These are phyloP conservation scores for Boletus huronensis DNA, from an alignment of 768 basidiomycete genomes.

Conservation along the genomic window DNA sequence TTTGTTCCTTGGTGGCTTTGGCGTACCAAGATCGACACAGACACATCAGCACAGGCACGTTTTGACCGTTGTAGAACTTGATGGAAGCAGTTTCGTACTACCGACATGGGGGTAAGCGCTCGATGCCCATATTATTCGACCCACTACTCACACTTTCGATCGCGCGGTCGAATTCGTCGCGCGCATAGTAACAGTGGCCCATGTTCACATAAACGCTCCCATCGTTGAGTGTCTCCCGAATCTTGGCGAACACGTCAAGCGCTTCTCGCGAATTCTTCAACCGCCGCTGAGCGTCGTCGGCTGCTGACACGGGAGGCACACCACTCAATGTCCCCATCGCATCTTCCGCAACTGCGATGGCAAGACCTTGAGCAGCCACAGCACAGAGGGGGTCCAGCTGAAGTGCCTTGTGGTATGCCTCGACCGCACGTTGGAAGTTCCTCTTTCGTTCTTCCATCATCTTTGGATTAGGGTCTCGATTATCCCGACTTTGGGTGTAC, in stretches of 20 bases:
- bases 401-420: constrained; percentile 91
- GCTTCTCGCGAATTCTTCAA: constrained; percentile 81
- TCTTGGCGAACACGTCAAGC: constrained; percentile 83
- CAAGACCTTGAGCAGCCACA: constrained; percentile 92
- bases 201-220: constrained; percentile 94
- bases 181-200: constrained; percentile 90
- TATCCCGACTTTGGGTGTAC: constrained; percentile 85
- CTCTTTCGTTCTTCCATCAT: constrained; percentile 62
- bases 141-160: constrained; percentile 79
- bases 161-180: constrained; percentile 93
- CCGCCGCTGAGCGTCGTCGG: constrained; percentile 65
- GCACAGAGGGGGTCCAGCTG: constrained; percentile 81
- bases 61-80: constrained; percentile 70
- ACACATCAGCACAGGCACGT: constrained; percentile 75
- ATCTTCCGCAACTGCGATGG: constrained; percentile 92
- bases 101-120: background rate
- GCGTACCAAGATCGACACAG: constrained; percentile 92
- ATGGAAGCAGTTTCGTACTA: constrained; percentile 92
- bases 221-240: constrained; percentile 78
- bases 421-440: constrained; percentile 77
- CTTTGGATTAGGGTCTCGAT: constrained; percentile 55
- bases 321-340: constrained; percentile 69
- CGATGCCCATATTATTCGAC: background rate
- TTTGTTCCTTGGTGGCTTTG: constrained; percentile 88
- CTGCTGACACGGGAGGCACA: constrained; percentile 41